These are phyloP conservation scores for Gyromitra esculenta DNA, from an alignment of 2,329 filamentous ascomycete genomes.

Conservation along the genomic window DNA sequence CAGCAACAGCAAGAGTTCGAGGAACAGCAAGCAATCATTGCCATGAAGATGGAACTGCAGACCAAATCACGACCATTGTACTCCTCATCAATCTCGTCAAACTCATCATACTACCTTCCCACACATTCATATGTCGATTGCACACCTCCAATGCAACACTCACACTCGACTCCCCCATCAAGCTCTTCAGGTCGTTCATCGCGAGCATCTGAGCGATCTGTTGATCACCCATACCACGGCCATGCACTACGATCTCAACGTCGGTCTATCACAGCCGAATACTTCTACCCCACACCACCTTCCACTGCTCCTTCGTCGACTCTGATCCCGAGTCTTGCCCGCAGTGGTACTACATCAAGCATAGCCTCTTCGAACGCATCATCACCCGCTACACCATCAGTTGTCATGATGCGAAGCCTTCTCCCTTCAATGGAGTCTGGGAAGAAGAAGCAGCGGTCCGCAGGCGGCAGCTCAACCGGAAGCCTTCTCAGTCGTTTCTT, in stretches of 20 bases:
- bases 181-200: conserved; percentile 53
- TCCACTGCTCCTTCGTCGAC: conserved; percentile 55
- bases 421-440: conserved; percentile 50
- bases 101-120: conserved; percentile 50
- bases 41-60: conserved; percentile 45
- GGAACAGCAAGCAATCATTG: conserved; percentile 59
- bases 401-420: conserved; percentile 45
- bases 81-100: conserved; percentile 49
- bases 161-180: conserved; percentile 45
- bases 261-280: conserved; percentile 49
- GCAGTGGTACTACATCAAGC: conserved; percentile 56
- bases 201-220: conserved; percentile 51
- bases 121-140: conserved; percentile 35
- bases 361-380: conserved; percentile 56
- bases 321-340: conserved; percentile 55
- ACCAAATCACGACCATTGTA: conserved; percentile 45
- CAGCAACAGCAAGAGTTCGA: conserved; percentile 66
- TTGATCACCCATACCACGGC: conserved; percentile 39
- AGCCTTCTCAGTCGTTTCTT: conserved; percentile 53
- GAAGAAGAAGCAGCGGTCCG: conserved; percentile 50
- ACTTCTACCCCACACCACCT: conserved; percentile 55
- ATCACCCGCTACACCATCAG: conserved; percentile 55
- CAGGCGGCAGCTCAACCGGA: conserved; percentile 37
- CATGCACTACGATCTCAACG: conserved; percentile 37
- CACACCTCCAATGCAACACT: conserved; percentile 48